A percentile compares a stretch with the other conserved stretches of the same genome.
phyloP scores from a whole-genome alignment of 768 basidiomycete genomes.

The Amanita muscaria region DNA sequence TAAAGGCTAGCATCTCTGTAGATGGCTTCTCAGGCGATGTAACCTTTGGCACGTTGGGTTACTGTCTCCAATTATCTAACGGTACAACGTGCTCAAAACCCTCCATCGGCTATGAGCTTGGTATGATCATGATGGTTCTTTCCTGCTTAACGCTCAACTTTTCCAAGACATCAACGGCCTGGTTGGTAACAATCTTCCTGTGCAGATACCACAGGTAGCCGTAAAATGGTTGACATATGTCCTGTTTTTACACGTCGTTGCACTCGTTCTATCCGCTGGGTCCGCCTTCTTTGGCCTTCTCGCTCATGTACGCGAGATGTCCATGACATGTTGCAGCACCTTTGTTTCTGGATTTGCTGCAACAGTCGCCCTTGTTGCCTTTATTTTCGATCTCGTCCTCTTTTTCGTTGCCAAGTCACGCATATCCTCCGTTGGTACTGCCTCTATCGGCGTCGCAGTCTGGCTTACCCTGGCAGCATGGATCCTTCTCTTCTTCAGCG shows the following conservation, averaged over 20 bases:
- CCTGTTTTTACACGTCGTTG: slow-evolving; percentile 87
- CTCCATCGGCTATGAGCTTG: slow-evolving; percentile 78
- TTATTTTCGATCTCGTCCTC: slow-evolving; percentile 86
- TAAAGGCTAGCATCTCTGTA: slow-evolving; percentile 57
- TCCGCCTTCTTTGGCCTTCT: slow-evolving; percentile 78
- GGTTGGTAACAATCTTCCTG: slow-evolving; percentile 53
- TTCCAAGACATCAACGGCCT: slow-evolving; percentile 70
- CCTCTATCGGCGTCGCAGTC: slow-evolving; percentile 77
- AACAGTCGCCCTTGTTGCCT: slow-evolving; percentile 69
- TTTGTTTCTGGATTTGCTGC: slow-evolving; percentile 79
- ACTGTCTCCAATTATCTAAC: slow-evolving; percentile 55
- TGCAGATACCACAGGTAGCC: slow-evolving; percentile 72
- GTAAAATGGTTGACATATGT: slow-evolving; percentile 96
- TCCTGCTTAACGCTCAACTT: slow-evolving; percentile 7
- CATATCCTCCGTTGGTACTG: slow-evolving; percentile 71
- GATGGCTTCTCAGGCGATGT: slow-evolving; percentile 48
- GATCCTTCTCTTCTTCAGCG: slow-evolving; percentile 81
- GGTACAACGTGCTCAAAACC: slow-evolving; percentile 70
- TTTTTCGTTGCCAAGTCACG: slow-evolving; percentile 87
- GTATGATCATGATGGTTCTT: slow-evolving; percentile 36
- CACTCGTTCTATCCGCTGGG: slow-evolving; percentile 61
- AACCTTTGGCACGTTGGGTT: slow-evolving; percentile 86
- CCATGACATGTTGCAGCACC: slow-evolving; percentile 77
- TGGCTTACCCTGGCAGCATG: slow-evolving; percentile 89
- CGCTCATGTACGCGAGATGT: slow-evolving; percentile 80